Percentiles rank a stretch among this genome's conserved stretches.
These are phyloP conservation scores for Aspergillus ochraceus DNA, from an alignment of 2,329 filamentous ascomycete species.

Conservation along the genomic window DNA sequence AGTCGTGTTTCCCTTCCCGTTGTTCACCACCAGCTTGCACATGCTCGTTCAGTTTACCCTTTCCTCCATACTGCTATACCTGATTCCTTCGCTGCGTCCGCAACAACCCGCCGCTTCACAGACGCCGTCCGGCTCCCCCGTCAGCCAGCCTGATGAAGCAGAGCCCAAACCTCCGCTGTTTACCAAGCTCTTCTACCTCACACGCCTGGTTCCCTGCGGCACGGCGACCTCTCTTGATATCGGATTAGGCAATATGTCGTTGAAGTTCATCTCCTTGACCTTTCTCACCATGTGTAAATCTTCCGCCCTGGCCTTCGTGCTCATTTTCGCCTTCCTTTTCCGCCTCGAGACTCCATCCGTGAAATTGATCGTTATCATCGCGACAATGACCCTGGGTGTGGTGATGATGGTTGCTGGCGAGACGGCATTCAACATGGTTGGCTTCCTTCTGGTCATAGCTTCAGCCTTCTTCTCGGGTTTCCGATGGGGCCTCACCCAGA, in stretches of 20 bases:
- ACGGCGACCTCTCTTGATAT: conserved; percentile 93
- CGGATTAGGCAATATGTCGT: conserved; percentile 89
- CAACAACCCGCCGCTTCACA: conserved; percentile 37
- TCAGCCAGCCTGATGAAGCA: conserved; percentile 46
- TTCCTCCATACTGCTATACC: conserved; percentile 73
- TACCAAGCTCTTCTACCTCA: conserved; percentile 88
- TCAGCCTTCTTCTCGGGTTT: conserved; percentile 96
- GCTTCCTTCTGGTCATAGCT: conserved; percentile 88
- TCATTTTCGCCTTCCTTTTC: conserved; percentile 93
- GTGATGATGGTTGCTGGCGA: conserved; percentile 99
- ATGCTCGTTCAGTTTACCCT: conserved; percentile 93
- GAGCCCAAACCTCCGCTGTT: conserved; percentile 62
- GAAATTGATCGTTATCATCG: conserved; percentile 82
- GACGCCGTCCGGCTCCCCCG: conserved; percentile 27
- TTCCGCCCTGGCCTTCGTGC: conserved; percentile 89
- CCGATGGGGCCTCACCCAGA: conserved; percentile 97
- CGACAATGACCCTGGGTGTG: conserved; percentile 87
- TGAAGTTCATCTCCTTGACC: conserved; percentile 94
- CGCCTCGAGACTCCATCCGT: conserved; percentile 83
- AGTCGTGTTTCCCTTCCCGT: conserved; percentile 87
- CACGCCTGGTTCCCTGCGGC: conserved; percentile 87
- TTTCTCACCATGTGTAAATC: conserved; percentile 99
- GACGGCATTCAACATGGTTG: conserved; percentile 79
- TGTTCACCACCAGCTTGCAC: conserved; percentile 93
- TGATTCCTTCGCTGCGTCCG: conserved; percentile 80